Conservation (phyloP, 345 rosid genomes). For the Murraya paniculata region DNA sequence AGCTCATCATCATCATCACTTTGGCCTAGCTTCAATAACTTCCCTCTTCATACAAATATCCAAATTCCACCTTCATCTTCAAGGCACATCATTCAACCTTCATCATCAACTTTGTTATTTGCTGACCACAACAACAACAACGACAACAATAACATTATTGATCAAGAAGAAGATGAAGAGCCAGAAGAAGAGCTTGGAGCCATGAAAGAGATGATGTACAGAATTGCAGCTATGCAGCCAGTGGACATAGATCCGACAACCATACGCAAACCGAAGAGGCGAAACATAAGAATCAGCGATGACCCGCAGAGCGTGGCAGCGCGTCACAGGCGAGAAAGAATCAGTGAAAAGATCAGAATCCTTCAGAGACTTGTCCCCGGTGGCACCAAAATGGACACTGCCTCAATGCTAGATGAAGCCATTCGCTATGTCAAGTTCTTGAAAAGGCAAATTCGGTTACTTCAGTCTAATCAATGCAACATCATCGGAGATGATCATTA, state of each 20-base stretch:
- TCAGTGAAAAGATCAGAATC: slow-evolving; percentile 89
- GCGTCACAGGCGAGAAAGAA: slow-evolving; percentile 82
- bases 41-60: slow-evolving; percentile 32
- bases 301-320: slow-evolving; percentile 99
- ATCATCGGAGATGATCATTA: not conserved
- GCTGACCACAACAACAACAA: slow-evolving; percentile 15
- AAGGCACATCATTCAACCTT: slow-evolving; percentile 12
- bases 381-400: slow-evolving; percentile 94
- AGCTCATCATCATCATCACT: slow-evolving; percentile 15
- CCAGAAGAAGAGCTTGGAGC: slow-evolving; percentile 78
- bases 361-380: slow-evolving; percentile 94
- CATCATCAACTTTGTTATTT: slow-evolving; percentile 9
- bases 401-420: slow-evolving; percentile 95
- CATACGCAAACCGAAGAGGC: slow-evolving; percentile 71
- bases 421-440: slow-evolving; percentile 91
- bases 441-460: slow-evolving; percentile 73
- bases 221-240: slow-evolving; percentile 91
- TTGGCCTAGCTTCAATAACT: slow-evolving; percentile 15
- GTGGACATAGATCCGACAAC: slow-evolving; percentile 89
- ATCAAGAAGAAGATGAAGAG: slow-evolving; percentile 49
- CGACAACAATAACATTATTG: not conserved
- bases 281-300: slow-evolving; percentile 83
- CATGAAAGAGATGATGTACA: slow-evolving; percentile 98
- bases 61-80: slow-evolving; percentile 27
- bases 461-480: slow-evolving; percentile 41